Evolutionary conservation across 805 yeast genomes (phyloP), one percentile per base, ranked within the genome.

Genomic region (Crinitomyces ghanaensis): DNA sequence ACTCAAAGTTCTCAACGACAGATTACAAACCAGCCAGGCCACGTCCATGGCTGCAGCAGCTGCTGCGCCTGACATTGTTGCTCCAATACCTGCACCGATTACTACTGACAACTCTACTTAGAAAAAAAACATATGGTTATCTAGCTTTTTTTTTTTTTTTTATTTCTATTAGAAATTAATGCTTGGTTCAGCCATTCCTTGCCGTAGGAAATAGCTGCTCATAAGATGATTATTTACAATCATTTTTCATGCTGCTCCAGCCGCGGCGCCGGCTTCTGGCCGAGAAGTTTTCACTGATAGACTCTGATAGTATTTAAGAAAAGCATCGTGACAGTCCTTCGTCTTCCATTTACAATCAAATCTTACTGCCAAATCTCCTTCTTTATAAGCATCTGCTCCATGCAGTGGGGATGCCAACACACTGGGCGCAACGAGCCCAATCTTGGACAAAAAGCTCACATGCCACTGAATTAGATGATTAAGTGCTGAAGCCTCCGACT

Each of bases 401-500:
- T 53, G 45, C 8, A 46, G 3, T 30, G 17, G 4, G 38, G 16
- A 19, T 19, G 11, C 3, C 65, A 45, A 18, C 53, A 70, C 26
- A 78, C 74, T 68, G 28, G 74, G 66, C 8, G 84, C 81, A 1
- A 91, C 70, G 11, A 88, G 54, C 0, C 84, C 78, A 3, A 91
- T 65, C 48, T 74, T 78, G 35, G 79, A 68, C 44, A 91, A 63
- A 18, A 80, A 59, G 19, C 70, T 72, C 8, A 95, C 94, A 53
- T 88, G 98, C 98, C 97, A 91, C 56, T 84, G 96, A 45, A 85
- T 63, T 28, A 85, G 63, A 53, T 91, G 97, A n/a, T 82, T 70
- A 27, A 88, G 51, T 0, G 91, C 86, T 5, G 57, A 49, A 28
- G 42, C 41, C 20, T 59, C 78, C 34, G 69, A 68, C 18, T 37